Evolutionary conservation across 106 monocot species (phyloP).

Genomic region (Narthecium ossifragum): DNA sequence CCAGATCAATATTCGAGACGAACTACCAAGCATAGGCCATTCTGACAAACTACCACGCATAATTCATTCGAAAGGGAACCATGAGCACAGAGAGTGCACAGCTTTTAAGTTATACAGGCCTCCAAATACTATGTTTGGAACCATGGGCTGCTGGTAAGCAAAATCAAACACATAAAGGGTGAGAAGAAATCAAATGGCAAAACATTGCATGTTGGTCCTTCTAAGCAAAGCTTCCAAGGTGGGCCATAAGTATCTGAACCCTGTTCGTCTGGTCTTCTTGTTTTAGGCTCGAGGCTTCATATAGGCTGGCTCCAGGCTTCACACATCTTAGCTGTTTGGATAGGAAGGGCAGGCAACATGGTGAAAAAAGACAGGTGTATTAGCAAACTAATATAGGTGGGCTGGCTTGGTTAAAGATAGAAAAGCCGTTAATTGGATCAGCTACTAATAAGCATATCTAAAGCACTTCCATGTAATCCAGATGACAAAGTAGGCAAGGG

Average conservation of each 20-base stretch:
- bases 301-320: conserved; percentile 74
- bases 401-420: conserved; percentile 29
- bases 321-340: conserved; percentile 56
- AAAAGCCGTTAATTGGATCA: conserved; percentile 6
- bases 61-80: background rate
- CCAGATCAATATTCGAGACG: too few relatives aligned
- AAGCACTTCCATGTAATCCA: conserved; percentile 14
- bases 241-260: conserved; percentile 29
- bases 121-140: conserved; percentile 16
- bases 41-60: background rate
- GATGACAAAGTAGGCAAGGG: conserved; percentile 18
- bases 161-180: conserved; percentile 7
- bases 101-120: conserved; percentile 26
- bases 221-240: conserved; percentile 46
- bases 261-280: conserved; percentile 63
- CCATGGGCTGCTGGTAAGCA: conserved; percentile 1
- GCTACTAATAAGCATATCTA: too few relatives aligned
- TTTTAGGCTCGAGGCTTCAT: conserved; percentile 64
- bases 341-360: conserved; percentile 60
- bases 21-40: background rate
- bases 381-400: conserved; percentile 36
- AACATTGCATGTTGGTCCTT: conserved; percentile 18
- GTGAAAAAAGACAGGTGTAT: conserved; percentile 39
- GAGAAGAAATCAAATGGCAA: conserved; percentile 10
- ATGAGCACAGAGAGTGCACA: too few relatives aligned